These are phyloP conservation scores for Lachnellula hyalina DNA, from an alignment of 2,329 filamentous ascomycete genomes.

Conservation along the genomic window DNA sequence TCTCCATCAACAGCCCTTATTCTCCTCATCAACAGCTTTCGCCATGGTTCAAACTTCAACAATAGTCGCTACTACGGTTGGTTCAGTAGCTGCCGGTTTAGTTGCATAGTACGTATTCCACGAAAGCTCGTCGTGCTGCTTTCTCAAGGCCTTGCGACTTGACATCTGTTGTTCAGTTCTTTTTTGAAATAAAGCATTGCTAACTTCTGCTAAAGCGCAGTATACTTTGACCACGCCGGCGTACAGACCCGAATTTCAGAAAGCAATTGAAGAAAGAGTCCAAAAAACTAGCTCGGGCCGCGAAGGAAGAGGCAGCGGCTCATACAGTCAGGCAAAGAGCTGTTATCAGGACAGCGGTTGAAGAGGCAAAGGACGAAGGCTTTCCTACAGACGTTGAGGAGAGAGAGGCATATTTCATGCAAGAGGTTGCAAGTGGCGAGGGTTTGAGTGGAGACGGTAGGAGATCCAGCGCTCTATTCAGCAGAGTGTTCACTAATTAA, in stretches of 20 bases:
- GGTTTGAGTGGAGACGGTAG: conserved; percentile 74
- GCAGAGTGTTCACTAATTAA: conserved; percentile 2
- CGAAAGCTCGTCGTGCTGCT: background rate
- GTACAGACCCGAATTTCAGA: conserved; percentile 60
- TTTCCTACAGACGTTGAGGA: conserved; percentile 89
- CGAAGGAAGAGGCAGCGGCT: conserved; percentile 67
- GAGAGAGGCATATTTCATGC: conserved; percentile 94
- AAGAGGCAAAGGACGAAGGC: conserved; percentile 81
- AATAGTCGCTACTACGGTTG: conserved; percentile 56
- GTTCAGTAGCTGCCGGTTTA: conserved; percentile 54
- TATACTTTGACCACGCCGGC: conserved; percentile 66
- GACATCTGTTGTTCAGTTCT: background rate
- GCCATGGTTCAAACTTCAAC: conserved; percentile 47
- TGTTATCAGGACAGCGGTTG: conserved; percentile 68
- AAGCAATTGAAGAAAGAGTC: conserved; percentile 68
- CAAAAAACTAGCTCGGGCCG: conserved; percentile 63
- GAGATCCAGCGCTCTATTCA: conserved; percentile 22
- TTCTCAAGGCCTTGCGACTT: background rate
- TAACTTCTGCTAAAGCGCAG: conserved; percentile 43
- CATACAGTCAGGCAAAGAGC: conserved; percentile 63
- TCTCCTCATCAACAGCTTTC: conserved; percentile 2
- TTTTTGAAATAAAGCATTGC: background rate
- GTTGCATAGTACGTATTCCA: conserved; percentile 32
- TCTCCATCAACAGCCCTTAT: background rate
- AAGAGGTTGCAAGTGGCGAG: conserved; percentile 88